phyloP scores from a whole-genome alignment of 2,329 filamentous ascomycete species.

The Fusarium albidum region DNA sequence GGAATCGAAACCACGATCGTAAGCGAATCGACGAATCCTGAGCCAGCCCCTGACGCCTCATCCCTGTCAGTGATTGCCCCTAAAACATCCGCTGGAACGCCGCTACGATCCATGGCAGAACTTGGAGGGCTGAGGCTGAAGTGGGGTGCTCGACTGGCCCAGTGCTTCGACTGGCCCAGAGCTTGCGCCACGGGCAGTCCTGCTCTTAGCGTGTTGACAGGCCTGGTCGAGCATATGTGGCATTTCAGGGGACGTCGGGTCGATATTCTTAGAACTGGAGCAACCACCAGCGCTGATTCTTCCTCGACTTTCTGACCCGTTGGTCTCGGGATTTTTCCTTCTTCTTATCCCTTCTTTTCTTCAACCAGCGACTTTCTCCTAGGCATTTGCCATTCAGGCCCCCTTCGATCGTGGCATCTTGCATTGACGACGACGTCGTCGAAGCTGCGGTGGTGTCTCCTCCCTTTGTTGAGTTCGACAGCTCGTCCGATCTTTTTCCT shows the following conservation, averaged over 20 bases:
- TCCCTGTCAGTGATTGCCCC: conserved; percentile 35
- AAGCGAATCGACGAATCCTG: no score
- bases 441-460: conserved; percentile 28
- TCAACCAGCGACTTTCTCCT: conserved; percentile 26
- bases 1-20: no score
- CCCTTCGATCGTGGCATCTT: conserved; percentile 13
- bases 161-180: conserved; percentile 35
- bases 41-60: not conserved
- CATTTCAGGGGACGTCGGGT: conserved; percentile 43
- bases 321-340: conserved; percentile 31
- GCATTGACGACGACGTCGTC: conserved; percentile 39
- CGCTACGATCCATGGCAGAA: conserved; percentile 28
- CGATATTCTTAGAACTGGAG: conserved; percentile 35
- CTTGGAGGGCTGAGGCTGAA: conserved; percentile 32
- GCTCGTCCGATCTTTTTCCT: conserved; percentile 48
- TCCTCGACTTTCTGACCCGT: conserved; percentile 22
- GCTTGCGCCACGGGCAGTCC: conserved; percentile 27
- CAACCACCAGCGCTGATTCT: conserved; percentile 34
- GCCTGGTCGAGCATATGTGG: conserved; percentile 42
- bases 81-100: conserved; percentile 34
- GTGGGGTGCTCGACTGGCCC: conserved; percentile 38
- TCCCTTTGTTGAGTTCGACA: conserved; percentile 46
- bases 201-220: conserved; percentile 24
- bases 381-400: conserved; percentile 33
- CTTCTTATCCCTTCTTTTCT: conserved; percentile 34